Evolutionary conservation across 2,329 filamentous ascomycete species (phyloP), one percentile per base, ranked within the genome.

Genomic region (Cladosporium austrohemisphaericum): DNA sequence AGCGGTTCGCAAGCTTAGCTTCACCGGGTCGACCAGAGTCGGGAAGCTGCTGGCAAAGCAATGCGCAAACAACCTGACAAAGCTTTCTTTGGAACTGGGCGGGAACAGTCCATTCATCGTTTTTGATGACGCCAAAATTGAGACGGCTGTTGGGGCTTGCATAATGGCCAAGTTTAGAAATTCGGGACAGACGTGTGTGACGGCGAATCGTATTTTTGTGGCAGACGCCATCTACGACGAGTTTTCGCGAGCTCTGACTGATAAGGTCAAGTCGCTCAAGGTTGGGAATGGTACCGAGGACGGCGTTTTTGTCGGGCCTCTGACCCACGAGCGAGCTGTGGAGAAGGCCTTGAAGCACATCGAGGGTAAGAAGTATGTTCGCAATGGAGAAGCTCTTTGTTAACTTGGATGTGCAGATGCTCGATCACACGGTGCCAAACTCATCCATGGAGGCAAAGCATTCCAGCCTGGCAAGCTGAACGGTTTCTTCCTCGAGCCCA

Each of bases 401-500:
- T 44, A 16, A 44, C 37, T 13, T 19, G 5, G 7, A 13, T 28
- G 11, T 8, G 54, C 55, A 20, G 62, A 88, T 63, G 85, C 85
- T 3, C 73, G 75, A 47, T 75, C 74, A 48, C 74, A 78, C 31
- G 85, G 85, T 2, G 86, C 79, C 1, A 77, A 76, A 36, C 66
- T 86, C n/a, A 68, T 86, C 1, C 68, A 83, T 16, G 85, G 85
- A 10, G 83, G 80, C 3, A 70, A 75, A 49, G 72, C 69, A 44
- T 60, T 72, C 1, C 59, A 65, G 23, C 37, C 37, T 11, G 61
- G 59, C 14, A 59, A 58, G 8, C 73, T 76, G 2, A 68, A 71
- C 0, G 81, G 83, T 4, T 87, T 84, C 66, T 88, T 86, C 71
- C 85, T 86, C 65, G 74, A 84, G 61, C 83, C 81, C 1, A 86